Evolutionary conservation across 2,329 filamentous ascomycete species (phyloP).

Genomic region (Ceratocystis colombiana): DNA sequence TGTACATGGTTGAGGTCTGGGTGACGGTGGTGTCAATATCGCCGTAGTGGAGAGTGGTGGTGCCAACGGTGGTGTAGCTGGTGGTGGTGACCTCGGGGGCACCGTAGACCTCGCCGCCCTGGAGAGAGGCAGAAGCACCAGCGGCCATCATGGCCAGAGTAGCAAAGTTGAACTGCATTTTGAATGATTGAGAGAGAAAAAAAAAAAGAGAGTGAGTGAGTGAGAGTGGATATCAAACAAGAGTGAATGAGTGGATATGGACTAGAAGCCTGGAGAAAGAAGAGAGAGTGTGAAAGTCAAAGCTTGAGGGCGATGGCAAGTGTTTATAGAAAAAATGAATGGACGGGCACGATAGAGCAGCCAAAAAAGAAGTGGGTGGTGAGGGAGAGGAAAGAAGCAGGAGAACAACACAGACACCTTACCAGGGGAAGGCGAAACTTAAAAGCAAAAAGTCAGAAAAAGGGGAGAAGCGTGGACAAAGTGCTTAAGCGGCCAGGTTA

Average conservation of each 20-base stretch:
- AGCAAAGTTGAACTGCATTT: slow-evolving; percentile 25
- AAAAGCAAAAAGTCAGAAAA: slow-evolving; percentile 20
- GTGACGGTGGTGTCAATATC: slow-evolving; percentile 23
- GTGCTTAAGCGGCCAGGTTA: not conserved
- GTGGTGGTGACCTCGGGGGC: slow-evolving; percentile 3
- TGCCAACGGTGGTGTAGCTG: slow-evolving; percentile 14
- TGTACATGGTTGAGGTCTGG: slow-evolving; percentile 25
- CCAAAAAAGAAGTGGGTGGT: slow-evolving; percentile 10
- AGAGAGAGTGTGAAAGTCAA: not conserved
- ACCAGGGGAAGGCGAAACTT: slow-evolving; percentile 23
- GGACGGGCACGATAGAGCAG: slow-evolving; percentile 21
- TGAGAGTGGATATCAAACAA: slow-evolving; percentile 20
- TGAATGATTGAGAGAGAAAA: slow-evolving; percentile 1
- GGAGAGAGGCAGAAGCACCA: slow-evolving; percentile 14
- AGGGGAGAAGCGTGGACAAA: slow-evolving; percentile 3
- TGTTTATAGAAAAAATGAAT: slow-evolving; percentile 22
- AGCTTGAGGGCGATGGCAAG: slow-evolving; percentile 1
- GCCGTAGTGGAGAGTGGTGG: slow-evolving; percentile 15
- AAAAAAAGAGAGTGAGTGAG: not conserved
- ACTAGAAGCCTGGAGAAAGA: slow-evolving; percentile 8
- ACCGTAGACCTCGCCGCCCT: slow-evolving; percentile 8
- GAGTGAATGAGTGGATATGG: slow-evolving; percentile 9
- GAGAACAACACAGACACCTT: slow-evolving; percentile 17
- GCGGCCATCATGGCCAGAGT: slow-evolving; percentile 23
- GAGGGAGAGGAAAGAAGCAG: slow-evolving; percentile 16